Evolutionary conservation across 768 basidiomycete species (phyloP).

Genomic region (Leccinum variicolor): DNA sequence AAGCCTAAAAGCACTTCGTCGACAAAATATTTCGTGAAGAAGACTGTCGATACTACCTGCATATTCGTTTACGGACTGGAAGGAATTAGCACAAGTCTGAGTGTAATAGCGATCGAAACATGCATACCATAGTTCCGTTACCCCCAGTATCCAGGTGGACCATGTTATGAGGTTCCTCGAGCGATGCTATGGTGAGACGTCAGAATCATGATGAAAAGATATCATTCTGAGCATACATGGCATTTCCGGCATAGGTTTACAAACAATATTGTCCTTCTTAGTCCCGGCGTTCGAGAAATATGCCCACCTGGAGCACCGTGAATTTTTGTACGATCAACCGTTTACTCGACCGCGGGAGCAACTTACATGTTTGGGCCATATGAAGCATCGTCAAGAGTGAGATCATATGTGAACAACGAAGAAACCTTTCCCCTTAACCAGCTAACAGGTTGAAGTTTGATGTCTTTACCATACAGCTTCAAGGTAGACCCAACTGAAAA

Average conservation of each 20-base stretch:
- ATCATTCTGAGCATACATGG: conserved; percentile 1
- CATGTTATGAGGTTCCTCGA: conserved; percentile 21
- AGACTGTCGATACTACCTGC: conserved; percentile 7
- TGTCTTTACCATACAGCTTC: background rate
- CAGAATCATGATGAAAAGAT: background rate
- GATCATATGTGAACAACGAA: conserved; percentile 13
- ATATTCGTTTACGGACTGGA: conserved; percentile 12
- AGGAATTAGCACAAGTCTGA: background rate
- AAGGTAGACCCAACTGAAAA: conserved; percentile 2
- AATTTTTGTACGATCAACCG: background rate
- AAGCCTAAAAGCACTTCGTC: conserved; percentile 1
- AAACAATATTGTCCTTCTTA: background rate
- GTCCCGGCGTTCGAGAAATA: conserved; percentile 9
- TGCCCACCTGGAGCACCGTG: conserved; percentile 10
- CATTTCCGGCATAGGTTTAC: conserved; percentile 1
- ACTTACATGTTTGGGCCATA: conserved; percentile 19
- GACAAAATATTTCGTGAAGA: background rate
- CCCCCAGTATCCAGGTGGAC: conserved; percentile 17
- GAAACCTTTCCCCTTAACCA: conserved; percentile 17
- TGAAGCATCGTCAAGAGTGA: conserved; percentile 3
- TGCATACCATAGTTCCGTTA: conserved; percentile 15
- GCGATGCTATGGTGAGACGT: conserved; percentile 3
- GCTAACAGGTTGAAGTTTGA: background rate
- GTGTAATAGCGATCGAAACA: background rate
- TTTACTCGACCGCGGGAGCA: background rate